Evolutionary conservation across 176 grass and related monocot species (phyloP), one percentile per base, ranked within the genome.

Genomic region (Secale cereale): DNA sequence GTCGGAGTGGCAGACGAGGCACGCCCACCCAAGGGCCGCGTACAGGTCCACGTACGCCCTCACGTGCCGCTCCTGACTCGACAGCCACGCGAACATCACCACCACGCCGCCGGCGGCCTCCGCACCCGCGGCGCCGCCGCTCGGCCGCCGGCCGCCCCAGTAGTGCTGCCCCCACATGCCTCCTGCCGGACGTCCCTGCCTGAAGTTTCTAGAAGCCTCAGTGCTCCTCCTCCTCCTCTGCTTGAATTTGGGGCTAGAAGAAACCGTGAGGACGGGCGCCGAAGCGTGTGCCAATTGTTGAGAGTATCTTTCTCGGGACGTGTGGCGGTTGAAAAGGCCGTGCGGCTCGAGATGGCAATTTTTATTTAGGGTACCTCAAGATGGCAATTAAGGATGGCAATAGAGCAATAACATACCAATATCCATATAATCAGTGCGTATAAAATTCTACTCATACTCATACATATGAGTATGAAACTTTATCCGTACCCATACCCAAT

Each of bases 21-120:
- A 92, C 59, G 89, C 82, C 93, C 95, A 95, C 35, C 88, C 90
- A 4, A 87, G 82, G 76, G 91, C 89, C 30, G 87, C 92, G 82
- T 94, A 98, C 23, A 98, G 89, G 46, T 90, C 76, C 33, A 93
- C 78, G 81, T 93, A 87, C 57, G 95, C 83, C 65, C 83, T 85
- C 72, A 93, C 81, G 23, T 95, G 85, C 85, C 80, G 87, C 91
- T 98, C 95, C 85, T 93, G 82, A 87, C 93, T 98, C 30, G 92
- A 95, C 3, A 95, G 80, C 95, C 95, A 98, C 65, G 95, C 91
- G 92, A 95, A 95, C 87, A 98, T 79, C 79, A 98, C 95, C 65
- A 98, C 92, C 71, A 95, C 94, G 50, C 95, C 94, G 41, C 92
- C 91, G 76, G 17, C 46, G 43, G 23, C 28, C 12, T 22, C 86